A percentile compares a stretch with the other conserved stretches of the same genome.
Evolutionary conservation across 2,329 filamentous ascomycete species (phyloP).

Genomic region (Phaeosphaeriaceae sp.): DNA sequence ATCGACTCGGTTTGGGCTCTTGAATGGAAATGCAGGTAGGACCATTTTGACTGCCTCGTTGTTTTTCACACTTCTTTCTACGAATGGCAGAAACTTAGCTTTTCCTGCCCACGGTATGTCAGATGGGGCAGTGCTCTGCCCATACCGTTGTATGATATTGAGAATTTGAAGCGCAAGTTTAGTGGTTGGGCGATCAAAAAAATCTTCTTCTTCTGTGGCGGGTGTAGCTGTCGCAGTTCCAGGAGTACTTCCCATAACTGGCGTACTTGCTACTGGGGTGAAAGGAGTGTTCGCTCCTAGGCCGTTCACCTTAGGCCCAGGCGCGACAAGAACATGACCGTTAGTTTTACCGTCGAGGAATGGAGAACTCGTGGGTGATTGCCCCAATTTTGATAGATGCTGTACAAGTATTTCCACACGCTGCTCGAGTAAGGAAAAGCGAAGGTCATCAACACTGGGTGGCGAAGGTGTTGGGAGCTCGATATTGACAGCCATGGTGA

Average conservation of each 20-base stretch:
- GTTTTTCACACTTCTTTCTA: slow-evolving; percentile 8
- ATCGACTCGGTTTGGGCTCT: slow-evolving; percentile 61
- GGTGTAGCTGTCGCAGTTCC: not conserved
- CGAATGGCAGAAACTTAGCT: not conserved
- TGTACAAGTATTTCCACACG: not conserved
- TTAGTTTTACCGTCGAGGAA: not conserved
- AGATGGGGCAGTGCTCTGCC: not conserved
- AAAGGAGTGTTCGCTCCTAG: not conserved
- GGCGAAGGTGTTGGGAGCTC: not conserved
- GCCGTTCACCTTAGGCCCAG: not conserved
- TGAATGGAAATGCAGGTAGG: slow-evolving; percentile 67
- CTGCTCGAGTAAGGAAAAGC: not conserved
- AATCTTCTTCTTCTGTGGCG: not conserved
- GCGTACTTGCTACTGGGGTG: not conserved
- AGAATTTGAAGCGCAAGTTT: not conserved
- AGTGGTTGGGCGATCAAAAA: not conserved
- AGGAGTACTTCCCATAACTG: not conserved
- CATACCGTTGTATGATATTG: not conserved
- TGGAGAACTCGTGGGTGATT: not conserved
- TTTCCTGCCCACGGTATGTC: not conserved
- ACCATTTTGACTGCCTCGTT: slow-evolving; percentile 22
- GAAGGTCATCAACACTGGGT: not conserved
- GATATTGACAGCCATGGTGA: not conserved
- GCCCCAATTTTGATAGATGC: not conserved
- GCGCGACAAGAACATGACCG: not conserved